Conservation (phyloP, 2,329 filamentous ascomycete genomes). For the Harringtonia lauricola region DNA sequence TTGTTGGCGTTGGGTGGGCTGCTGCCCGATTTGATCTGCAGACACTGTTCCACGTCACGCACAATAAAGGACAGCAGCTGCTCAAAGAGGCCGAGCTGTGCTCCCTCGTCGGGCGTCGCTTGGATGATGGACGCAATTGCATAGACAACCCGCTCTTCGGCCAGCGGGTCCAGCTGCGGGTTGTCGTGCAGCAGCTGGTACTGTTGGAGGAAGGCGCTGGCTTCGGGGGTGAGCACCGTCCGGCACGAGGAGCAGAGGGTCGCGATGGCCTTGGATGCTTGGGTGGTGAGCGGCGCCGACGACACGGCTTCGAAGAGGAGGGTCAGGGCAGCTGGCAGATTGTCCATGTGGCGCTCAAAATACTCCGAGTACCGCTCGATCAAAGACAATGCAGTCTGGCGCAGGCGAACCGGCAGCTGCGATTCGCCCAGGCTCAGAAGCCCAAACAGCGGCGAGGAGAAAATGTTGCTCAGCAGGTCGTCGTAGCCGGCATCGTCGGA, state of each 20-base stretch:
- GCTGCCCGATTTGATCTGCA: constrained; percentile 22
- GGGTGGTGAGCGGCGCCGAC: constrained; percentile 47
- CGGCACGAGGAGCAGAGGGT: constrained; percentile 68
- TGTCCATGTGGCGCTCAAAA: constrained; percentile 58
- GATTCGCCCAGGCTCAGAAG: constrained; percentile 37
- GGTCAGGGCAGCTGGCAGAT: constrained; percentile 59
- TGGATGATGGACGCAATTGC: constrained; percentile 69
- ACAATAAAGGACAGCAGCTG: constrained; percentile 52
- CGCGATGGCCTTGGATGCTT: constrained; percentile 64
- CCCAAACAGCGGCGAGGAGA: constrained; percentile 46
- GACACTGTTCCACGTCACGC: constrained; percentile 41
- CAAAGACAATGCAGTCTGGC: constrained; percentile 57
- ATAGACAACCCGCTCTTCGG: constrained; percentile 62
- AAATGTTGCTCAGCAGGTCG: constrained; percentile 46
- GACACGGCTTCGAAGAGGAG: constrained; percentile 63
- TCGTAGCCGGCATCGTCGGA: constrained; percentile 48
- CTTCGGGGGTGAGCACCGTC: constrained; percentile 53
- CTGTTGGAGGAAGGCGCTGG: constrained; percentile 58
- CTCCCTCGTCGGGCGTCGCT: constrained; percentile 48
- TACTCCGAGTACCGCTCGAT: constrained; percentile 67
- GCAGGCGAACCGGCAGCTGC: constrained; percentile 48
- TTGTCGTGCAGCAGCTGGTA: constrained; percentile 54
- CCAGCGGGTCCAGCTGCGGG: constrained; percentile 52
- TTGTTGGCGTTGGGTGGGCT: constrained; percentile 3
- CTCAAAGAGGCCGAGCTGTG: constrained; percentile 41